A percentile compares a stretch with the other conserved stretches of the same genome.
Evolutionary conservation across 129 eudicot genomes (phyloP).

Genomic region (Oenanthe sinensis): DNA sequence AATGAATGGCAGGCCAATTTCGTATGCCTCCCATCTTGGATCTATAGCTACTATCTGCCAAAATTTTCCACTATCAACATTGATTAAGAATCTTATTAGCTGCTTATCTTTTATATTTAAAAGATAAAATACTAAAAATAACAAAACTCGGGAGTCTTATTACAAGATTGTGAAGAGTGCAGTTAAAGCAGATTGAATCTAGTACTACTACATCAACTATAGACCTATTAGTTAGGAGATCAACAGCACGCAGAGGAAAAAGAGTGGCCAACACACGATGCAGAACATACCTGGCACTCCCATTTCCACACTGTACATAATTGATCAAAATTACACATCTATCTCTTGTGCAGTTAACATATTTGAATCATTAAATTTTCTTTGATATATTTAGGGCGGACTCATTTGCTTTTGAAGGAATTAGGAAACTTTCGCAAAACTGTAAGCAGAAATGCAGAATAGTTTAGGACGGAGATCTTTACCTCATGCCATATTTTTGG

Average conservation of each 20-base stretch:
- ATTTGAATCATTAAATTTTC: no score
- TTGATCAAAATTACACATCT: no score
- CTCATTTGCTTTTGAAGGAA: no score
- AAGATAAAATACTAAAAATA: neutral
- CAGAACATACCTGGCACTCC: no score
- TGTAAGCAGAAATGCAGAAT: no score
- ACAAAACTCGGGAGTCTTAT: neutral
- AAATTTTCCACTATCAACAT: neutral
- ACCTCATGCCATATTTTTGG: no score
- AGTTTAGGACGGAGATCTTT: no score
- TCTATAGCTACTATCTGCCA: conserved; percentile 17
- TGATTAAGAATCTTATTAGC: neutral
- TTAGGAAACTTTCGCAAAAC: no score
- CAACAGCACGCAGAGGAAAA: neutral
- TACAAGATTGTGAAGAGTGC: neutral
- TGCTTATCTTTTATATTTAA: no score
- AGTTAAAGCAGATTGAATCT: neutral
- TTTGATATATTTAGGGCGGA: no score
- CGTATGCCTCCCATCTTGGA: conserved; percentile 13
- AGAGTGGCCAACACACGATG: neutral
- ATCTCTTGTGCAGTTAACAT: no score
- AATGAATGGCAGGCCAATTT: conserved; percentile 18
- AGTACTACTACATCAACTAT: neutral
- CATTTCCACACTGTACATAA: neutral
- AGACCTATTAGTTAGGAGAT: no score